These are phyloP conservation scores for Rhododendron griersonianum DNA, from an alignment of 148 eudicot species.

Conservation along the genomic window DNA sequence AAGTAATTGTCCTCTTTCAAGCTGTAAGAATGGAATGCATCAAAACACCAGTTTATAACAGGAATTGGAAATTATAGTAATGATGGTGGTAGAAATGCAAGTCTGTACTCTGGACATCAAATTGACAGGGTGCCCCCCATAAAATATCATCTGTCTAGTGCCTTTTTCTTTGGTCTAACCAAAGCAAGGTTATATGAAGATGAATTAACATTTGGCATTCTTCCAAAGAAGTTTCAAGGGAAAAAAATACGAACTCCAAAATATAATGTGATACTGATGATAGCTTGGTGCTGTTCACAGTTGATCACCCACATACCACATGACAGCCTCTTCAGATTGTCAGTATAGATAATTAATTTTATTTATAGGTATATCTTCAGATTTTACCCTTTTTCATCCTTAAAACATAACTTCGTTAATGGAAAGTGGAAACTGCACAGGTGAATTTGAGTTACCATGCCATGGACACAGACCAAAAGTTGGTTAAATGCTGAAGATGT, in stretches of 20 bases:
- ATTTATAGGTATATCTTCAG: neutral
- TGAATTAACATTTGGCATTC: neutral
- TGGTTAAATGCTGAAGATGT: neutral
- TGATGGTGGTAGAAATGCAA: neutral
- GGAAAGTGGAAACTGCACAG: neutral
- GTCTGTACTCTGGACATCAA: neutral
- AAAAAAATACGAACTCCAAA: neutral
- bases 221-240: neutral
- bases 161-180: neutral
- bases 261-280: neutral
- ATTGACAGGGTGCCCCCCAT: neutral
- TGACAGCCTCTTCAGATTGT: neutral
- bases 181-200: neutral
- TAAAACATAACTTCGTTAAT: neutral
- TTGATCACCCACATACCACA: neutral
- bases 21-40: constrained; percentile 32
- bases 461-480: constrained; percentile 1
- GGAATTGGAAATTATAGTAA: neutral
- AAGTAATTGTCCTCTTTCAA: constrained; percentile 75
- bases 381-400: neutral
- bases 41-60: neutral
- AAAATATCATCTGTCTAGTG: neutral
- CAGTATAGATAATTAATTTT: neutral
- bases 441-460: neutral
- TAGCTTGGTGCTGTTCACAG: neutral